Evolutionary conservation across 768 basidiomycete species (phyloP).

Genomic region (Coprinellus aureogranulatus): DNA sequence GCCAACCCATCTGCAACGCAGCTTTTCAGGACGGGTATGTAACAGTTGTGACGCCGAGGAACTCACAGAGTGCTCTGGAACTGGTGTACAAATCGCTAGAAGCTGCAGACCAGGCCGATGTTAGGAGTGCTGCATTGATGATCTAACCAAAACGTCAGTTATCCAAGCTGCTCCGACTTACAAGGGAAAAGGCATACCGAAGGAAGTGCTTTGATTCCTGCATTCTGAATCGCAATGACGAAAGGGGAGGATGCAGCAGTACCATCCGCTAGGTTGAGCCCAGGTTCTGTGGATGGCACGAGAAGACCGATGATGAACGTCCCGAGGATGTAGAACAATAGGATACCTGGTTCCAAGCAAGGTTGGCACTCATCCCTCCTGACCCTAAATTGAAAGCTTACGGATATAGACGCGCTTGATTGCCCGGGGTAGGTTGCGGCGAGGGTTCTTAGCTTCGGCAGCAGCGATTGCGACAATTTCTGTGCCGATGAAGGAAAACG

Average conservation of each 20-base stretch:
- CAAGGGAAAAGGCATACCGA: slow-evolving; percentile 47
- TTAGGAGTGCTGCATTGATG: slow-evolving; percentile 80
- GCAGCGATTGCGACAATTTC: slow-evolving; percentile 92
- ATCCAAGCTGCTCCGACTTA: neutral
- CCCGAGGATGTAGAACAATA: slow-evolving; percentile 73
- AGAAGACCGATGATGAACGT: slow-evolving; percentile 80
- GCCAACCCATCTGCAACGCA: slow-evolving; percentile 76
- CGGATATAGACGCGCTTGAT: slow-evolving; percentile 74
- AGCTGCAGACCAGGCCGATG: slow-evolving; percentile 91
- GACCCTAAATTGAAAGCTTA: too few species aligned
- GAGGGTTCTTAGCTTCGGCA: slow-evolving; percentile 88
- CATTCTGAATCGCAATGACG: slow-evolving; percentile 81
- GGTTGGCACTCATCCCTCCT: neutral
- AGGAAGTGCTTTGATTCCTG: slow-evolving; percentile 86
- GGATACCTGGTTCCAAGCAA: slow-evolving; percentile 54
- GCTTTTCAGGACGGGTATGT: too few species aligned
- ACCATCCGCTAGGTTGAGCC: slow-evolving; percentile 50
- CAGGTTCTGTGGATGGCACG: slow-evolving; percentile 65
- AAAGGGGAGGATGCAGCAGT: slow-evolving; percentile 81
- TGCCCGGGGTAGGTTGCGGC: slow-evolving; percentile 59
- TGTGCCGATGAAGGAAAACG: slow-evolving; percentile 90
- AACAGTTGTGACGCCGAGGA: too few species aligned
- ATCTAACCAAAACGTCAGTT: slow-evolving; percentile 40
- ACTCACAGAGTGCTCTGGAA: slow-evolving; percentile 80
- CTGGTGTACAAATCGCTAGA: slow-evolving; percentile 88